These are phyloP conservation scores for Aplosporella prunicola DNA, from an alignment of 2,329 filamentous ascomycete genomes.

Conservation along the genomic window DNA sequence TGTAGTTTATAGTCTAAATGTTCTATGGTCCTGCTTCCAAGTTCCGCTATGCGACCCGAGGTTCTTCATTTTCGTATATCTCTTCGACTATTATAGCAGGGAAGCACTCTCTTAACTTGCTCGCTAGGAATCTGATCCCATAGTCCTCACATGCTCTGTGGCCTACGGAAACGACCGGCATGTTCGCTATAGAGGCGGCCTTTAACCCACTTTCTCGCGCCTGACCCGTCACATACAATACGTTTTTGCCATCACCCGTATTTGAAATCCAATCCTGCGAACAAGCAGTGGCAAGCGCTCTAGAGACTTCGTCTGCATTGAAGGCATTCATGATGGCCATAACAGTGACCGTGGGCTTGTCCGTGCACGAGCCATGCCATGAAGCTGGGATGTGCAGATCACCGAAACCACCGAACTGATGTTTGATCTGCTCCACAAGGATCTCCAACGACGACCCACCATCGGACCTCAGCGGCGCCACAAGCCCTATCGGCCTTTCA, in stretches of 20 bases:
- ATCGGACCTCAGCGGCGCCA: constrained; percentile 16
- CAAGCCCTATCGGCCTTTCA: constrained; percentile 28
- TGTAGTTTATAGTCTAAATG: no score
- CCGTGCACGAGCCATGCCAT: no score
- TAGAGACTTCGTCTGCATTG: constrained; percentile 25
- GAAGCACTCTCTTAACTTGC: constrained; percentile 20
- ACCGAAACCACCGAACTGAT: constrained; percentile 21
- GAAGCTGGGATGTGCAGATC: constrained; percentile 9
- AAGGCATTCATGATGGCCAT: constrained; percentile 35
- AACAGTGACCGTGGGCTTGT: constrained; percentile 17
- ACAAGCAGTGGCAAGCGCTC: constrained; percentile 23
- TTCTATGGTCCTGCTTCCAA: no score
- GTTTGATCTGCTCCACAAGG: constrained; percentile 14
- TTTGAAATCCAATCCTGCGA: constrained; percentile 18
- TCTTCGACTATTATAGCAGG: constrained; percentile 24
- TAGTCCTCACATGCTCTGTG: constrained; percentile 31
- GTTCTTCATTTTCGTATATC: constrained; percentile 26
- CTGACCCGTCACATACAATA: constrained; percentile 32
- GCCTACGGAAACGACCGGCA: constrained; percentile 30
- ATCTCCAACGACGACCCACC: neutral
- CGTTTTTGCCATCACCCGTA: constrained; percentile 18
- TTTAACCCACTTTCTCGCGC: constrained; percentile 24
- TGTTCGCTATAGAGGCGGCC: constrained; percentile 22
- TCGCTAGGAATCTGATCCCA: constrained; percentile 29
- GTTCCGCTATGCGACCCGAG: no score